Conservation (phyloP, 1,284 basidiomycete species). For the Volvariella surrecta region DNA sequence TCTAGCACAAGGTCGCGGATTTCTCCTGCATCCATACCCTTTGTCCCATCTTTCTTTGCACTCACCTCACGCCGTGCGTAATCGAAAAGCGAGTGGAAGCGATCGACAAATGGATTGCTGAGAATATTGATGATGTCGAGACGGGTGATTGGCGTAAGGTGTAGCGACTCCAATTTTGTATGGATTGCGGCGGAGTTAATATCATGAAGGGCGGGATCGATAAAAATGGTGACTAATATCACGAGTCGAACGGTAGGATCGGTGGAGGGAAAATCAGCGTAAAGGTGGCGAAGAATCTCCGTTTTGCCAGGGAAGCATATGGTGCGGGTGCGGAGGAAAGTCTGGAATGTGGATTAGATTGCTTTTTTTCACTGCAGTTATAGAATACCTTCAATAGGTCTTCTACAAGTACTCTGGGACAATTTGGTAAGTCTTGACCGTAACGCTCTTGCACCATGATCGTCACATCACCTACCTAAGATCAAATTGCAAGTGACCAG, state of each 20-base stretch:
- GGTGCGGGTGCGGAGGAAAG: constrained; percentile 60
- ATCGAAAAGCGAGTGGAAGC: constrained; percentile 39
- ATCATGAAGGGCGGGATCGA: constrained; percentile 33
- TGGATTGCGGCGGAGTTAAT: constrained; percentile 24
- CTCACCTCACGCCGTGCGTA: constrained; percentile 36
- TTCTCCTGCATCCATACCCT: constrained; percentile 32
- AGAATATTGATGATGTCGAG: constrained; percentile 55
- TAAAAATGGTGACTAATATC: constrained; percentile 55
- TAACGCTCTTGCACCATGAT: no score
- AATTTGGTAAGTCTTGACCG: constrained; percentile 4
- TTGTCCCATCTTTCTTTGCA: constrained; percentile 24
- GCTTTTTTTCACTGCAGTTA: no score
- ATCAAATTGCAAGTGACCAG: constrained; percentile 52
- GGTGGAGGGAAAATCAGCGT: constrained; percentile 51
- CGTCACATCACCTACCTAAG: constrained; percentile 34
- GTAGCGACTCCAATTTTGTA: constrained; percentile 38
- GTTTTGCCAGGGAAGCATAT: constrained; percentile 41
- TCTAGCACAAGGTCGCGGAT: constrained; percentile 39
- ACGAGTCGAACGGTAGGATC: constrained; percentile 56
- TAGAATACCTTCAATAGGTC: constrained; percentile 50
- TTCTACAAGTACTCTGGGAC: constrained; percentile 41
- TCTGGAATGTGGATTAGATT: constrained; percentile 25
- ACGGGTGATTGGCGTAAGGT: constrained; percentile 44
- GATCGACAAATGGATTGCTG: constrained; percentile 61
- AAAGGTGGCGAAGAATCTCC: constrained; percentile 48